phyloP scores from a whole-genome alignment of 2,329 filamentous ascomycete species.

The Alternaria sp. region DNA sequence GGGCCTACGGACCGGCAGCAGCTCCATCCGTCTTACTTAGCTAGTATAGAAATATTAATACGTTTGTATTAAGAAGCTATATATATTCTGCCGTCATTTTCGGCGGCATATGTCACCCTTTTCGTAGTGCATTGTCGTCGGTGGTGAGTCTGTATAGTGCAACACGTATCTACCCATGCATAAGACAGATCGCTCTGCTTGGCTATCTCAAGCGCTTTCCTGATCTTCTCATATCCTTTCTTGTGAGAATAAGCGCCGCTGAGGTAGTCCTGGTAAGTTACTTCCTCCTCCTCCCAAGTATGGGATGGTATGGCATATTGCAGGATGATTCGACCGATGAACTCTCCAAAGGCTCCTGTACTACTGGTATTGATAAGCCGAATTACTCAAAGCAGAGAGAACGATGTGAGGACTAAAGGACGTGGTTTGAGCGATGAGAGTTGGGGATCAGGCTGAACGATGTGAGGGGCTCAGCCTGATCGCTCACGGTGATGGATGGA shows the following conservation, averaged over 20 bases:
- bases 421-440: background rate
- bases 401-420: too few species aligned
- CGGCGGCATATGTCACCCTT: constrained; percentile 19
- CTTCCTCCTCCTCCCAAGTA: constrained; percentile 2
- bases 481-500: background rate
- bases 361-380: constrained; percentile 11
- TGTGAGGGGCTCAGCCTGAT: background rate
- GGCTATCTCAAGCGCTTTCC: background rate
- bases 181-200: background rate
- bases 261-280: constrained; percentile 1
- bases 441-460: background rate
- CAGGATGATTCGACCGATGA: background rate
- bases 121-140: constrained; percentile 24
- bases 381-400: background rate
- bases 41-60: too few species aligned
- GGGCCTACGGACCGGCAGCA: too few species aligned
- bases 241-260: background rate
- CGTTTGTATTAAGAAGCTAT: too few species aligned
- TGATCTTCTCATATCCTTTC: background rate
- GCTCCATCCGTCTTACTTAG: too few species aligned
- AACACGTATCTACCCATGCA: constrained; percentile 8
- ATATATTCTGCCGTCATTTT: background rate
- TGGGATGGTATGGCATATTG: background rate
- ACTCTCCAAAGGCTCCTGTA: background rate
- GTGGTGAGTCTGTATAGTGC: constrained; percentile 15